Percentiles rank a stretch among this genome's conserved stretches.
These are phyloP conservation scores for Alternaria triticina DNA, from an alignment of 2,329 filamentous ascomycete species.

Conservation along the genomic window DNA sequence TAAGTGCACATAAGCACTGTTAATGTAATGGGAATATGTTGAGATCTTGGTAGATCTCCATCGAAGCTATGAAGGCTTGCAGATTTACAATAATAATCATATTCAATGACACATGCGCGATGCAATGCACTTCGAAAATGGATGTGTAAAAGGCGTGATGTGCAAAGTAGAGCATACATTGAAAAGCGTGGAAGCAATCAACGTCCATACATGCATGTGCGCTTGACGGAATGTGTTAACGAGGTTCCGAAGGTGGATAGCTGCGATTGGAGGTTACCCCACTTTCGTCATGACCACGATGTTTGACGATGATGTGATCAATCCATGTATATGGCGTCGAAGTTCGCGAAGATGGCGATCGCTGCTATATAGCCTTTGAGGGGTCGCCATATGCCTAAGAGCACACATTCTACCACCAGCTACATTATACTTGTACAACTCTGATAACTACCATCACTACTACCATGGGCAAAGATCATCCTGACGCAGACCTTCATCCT, in stretches of 20 bases:
- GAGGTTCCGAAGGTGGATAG: slow-evolving; percentile 13
- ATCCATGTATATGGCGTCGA: background rate
- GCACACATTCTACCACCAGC: background rate
- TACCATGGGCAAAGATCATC: slow-evolving; percentile 43
- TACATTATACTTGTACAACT: background rate
- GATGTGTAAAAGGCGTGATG: background rate
- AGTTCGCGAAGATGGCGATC: background rate
- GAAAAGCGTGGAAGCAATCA: background rate
- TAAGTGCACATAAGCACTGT: background rate
- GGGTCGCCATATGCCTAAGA: background rate
- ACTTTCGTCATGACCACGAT: slow-evolving; percentile 23
- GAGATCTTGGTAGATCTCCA: background rate
- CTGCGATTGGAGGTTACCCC: slow-evolving; percentile 11
- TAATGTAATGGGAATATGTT: background rate
- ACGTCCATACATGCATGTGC: background rate
- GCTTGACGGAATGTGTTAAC: background rate
- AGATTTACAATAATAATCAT: background rate
- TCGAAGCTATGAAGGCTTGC: slow-evolving; percentile 5
- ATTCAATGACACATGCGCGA: background rate
- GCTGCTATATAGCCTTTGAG: background rate
- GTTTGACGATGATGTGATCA: slow-evolving; percentile 16
- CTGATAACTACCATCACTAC: background rate
- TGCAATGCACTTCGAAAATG: background rate
- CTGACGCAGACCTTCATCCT: slow-evolving; percentile 45
- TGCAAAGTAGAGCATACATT: background rate